Conservation (phyloP, 176 grass and related monocot genomes). For the Oryza glumipatula region DNA sequence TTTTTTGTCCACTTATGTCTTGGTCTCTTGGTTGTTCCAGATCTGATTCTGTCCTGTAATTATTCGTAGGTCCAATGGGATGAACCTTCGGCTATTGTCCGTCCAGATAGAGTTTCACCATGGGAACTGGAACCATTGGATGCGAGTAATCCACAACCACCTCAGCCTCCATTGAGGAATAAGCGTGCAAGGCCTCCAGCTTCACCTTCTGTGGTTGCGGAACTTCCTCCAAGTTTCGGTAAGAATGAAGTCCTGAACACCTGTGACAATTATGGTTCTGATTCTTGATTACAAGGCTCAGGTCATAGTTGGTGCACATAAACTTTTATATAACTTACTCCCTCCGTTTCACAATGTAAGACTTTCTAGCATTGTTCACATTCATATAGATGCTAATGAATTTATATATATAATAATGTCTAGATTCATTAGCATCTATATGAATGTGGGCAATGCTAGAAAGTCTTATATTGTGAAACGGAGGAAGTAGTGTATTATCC, state of each 20-base stretch:
- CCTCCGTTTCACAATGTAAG: too few relatives aligned
- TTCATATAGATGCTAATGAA: too few relatives aligned
- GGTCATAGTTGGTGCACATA: slow-evolving; percentile 21
- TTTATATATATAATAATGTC: too few relatives aligned
- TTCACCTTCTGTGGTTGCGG: slow-evolving; percentile 56
- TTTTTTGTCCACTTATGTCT: slow-evolving; percentile 9
- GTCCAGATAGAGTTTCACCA: slow-evolving; percentile 82
- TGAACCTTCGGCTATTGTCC: slow-evolving; percentile 74
- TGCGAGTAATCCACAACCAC: slow-evolving; percentile 49
- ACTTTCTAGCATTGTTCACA: too few relatives aligned
- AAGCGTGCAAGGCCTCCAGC: slow-evolving; percentile 69
- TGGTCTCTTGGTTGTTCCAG: slow-evolving; percentile 28
- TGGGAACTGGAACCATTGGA: slow-evolving; percentile 89
- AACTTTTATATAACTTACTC: slow-evolving; percentile 7
- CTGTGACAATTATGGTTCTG: slow-evolving; percentile 18
- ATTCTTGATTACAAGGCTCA: slow-evolving; percentile 21
- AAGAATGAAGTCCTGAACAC: slow-evolving; percentile 33
- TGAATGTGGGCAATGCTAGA: too few relatives aligned
- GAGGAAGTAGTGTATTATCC: neutral
- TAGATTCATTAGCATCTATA: too few relatives aligned
- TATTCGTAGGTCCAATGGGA: slow-evolving; percentile 92
- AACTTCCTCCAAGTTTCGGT: slow-evolving; percentile 65
- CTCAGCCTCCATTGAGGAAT: slow-evolving; percentile 60
- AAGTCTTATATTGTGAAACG: too few relatives aligned
- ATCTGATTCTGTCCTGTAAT: slow-evolving; percentile 26